Evolutionary conservation across 352 stramenopile species (phyloP).

Genomic region (Globisporangium radiosum): DNA sequence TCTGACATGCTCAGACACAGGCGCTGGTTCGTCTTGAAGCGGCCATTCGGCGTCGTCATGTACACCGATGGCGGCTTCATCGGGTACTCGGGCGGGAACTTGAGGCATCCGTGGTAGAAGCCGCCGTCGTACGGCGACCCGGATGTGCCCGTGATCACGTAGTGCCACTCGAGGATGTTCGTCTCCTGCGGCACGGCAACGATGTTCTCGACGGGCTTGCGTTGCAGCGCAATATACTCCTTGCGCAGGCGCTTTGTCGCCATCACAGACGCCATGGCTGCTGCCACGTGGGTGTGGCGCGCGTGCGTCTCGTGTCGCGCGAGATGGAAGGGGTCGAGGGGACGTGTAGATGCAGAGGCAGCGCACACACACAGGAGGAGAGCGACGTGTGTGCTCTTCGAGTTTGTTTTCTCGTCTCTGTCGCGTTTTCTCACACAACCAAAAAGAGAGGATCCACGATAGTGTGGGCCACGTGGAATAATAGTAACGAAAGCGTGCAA

Average conservation of each 20-base stretch:
- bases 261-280: slow-evolving; percentile 68
- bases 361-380: not conserved
- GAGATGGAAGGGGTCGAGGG: no score
- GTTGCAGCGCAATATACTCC: slow-evolving; percentile 87
- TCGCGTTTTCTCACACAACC: not conserved
- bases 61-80: slow-evolving; percentile 94
- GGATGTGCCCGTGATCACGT: slow-evolving; percentile 88
- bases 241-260: slow-evolving; percentile 90
- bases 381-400: not conserved
- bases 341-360: no score
- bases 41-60: slow-evolving; percentile 92
- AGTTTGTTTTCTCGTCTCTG: not conserved
- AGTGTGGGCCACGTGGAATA: no score
- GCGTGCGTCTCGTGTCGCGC: no score
- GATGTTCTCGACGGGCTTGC: slow-evolving; percentile 90
- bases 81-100: slow-evolving; percentile 93
- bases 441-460: no score
- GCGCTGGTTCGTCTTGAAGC: slow-evolving; percentile 92
- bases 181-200: slow-evolving; percentile 82
- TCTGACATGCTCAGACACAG: slow-evolving; percentile 95
- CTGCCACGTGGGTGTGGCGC: not conserved
- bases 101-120: slow-evolving; percentile 89
- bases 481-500: no score
- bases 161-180: slow-evolving; percentile 96
- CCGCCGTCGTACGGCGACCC: slow-evolving; percentile 83